phyloP scores from a whole-genome alignment of 257 asterid species.

The Solanum verrucosum region DNA sequence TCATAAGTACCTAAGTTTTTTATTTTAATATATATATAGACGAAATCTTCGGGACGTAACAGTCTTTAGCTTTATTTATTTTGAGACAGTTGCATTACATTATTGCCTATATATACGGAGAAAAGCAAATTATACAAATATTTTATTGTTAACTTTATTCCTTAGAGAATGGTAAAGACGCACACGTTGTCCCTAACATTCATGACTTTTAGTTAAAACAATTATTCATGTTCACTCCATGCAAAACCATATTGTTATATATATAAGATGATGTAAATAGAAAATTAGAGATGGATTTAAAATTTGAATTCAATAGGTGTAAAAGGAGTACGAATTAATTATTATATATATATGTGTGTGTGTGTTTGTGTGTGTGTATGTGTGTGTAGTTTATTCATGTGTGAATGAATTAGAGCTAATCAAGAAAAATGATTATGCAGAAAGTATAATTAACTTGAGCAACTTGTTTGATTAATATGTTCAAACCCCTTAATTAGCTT shows the following conservation, averaged over 20 bases:
- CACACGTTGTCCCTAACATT: neutral
- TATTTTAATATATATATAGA: neutral
- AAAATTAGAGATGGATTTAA: neutral
- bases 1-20: neutral
- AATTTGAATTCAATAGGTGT: neutral
- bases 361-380: accelerated
- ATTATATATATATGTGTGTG: too few relatives aligned
- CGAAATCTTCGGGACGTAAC: neutral
- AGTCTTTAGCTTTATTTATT: neutral
- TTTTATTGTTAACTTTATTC: neutral
- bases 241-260: neutral
- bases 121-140: neutral
- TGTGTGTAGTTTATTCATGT: neutral
- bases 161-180: conserved; percentile 1
- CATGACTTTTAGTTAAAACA: neutral
- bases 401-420: neutral
- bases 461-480: neutral
- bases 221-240: neutral
- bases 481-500: neutral
- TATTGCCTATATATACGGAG: conserved; percentile 1
- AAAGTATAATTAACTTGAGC: neutral
- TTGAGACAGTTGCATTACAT: neutral
- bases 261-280: neutral
- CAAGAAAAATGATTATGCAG: neutral
- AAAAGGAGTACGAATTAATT: too few relatives aligned